A percentile compares a stretch with the other conserved stretches of the same genome.
These are phyloP conservation scores for Porphyrellus cyaneotinctus DNA, from an alignment of 768 basidiomycete species.

Conservation along the genomic window DNA sequence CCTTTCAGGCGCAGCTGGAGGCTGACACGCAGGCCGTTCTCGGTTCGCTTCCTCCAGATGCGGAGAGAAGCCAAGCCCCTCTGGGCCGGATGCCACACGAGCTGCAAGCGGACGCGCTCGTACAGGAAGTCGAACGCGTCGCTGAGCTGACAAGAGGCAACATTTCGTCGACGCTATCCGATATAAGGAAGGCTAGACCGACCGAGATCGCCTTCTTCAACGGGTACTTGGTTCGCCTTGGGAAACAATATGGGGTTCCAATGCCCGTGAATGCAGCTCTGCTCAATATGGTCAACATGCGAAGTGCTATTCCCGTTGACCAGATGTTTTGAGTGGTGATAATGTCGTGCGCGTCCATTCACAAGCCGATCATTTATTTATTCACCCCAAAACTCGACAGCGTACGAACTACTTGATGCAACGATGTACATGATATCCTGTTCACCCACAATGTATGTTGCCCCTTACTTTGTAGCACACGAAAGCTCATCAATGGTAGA, in stretches of 20 bases:
- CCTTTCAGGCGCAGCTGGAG: slow-evolving; percentile 52
- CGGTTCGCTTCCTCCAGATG: slow-evolving; percentile 21
- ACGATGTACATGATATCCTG: too few species aligned
- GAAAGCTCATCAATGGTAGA: not conserved
- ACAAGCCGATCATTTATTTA: too few species aligned
- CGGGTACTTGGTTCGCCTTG: slow-evolving; percentile 72
- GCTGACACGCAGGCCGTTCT: slow-evolving; percentile 33
- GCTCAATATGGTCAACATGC: slow-evolving; percentile 56
- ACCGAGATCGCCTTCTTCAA: slow-evolving; percentile 85
- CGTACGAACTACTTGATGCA: too few species aligned
- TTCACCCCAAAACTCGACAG: too few species aligned
- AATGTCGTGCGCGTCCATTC: too few species aligned
- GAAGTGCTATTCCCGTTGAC: slow-evolving; percentile 52
- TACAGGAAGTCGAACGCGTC: slow-evolving; percentile 55
- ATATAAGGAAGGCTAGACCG: slow-evolving; percentile 53
- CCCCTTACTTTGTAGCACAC: not conserved
- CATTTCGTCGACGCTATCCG: slow-evolving; percentile 77
- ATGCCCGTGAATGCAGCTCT: slow-evolving; percentile 59
- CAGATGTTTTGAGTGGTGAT: slow-evolving; percentile 25
- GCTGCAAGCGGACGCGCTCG: slow-evolving; percentile 44
- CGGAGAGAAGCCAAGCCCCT: slow-evolving; percentile 23
- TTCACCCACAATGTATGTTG: not conserved
- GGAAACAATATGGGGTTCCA: slow-evolving; percentile 48
- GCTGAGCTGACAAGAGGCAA: slow-evolving; percentile 57
- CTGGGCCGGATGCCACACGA: slow-evolving; percentile 43